Evolutionary conservation across 1,284 basidiomycete species (phyloP), one percentile per base, ranked within the genome.

Genomic region (Microbotryum violaceum): DNA sequence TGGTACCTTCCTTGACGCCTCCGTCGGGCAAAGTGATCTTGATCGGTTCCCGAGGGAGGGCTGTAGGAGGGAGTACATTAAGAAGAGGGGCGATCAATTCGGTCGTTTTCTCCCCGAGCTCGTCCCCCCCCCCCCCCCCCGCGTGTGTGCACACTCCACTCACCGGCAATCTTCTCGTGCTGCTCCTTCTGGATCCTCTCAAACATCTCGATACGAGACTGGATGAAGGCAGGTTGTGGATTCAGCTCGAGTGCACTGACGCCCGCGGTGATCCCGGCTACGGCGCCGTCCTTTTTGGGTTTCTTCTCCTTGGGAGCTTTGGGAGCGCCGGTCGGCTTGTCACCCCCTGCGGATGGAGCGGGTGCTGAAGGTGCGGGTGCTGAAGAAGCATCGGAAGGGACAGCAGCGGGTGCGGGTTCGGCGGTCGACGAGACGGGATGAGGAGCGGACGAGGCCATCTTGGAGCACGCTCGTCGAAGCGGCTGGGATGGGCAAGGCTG

Each of bases 21-120:
- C 93, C 92, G 79, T 97, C 89, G 6, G 85, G 89, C 67, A 98
- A 78, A 3, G 90, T 94, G 73, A 98, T 79, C 9, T 79, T 82
- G 71, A 98, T 96, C 57, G 87, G 83, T 68, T 87, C 82, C 50
- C 90, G 83, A 7, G 89, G 85, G 80, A 93, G 89, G n/a, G 82
- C 90, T 88, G 74, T 59, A 33, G 10, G 20, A n/a, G 54, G n/a
- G 31, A 10, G 25, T 9, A 45, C 18, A 46, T 44, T 46, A 45
- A 45, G 49, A 50, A 9, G 4, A n/a, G 21, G 18, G n/a, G 1
- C 31, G 9, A 31, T 9, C 18, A 29, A 20, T 14, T 29, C 49
- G 20, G 49, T 27, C 2, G 25, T 20, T 12, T 29, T 42, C 21
- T 29, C 25, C 29, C n/a, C 42, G 45, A 46, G 55, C 56, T 47